phyloP scores from a whole-genome alignment of 805 yeast genomes.

The Metschnikowia chrysomelidarum region DNA sequence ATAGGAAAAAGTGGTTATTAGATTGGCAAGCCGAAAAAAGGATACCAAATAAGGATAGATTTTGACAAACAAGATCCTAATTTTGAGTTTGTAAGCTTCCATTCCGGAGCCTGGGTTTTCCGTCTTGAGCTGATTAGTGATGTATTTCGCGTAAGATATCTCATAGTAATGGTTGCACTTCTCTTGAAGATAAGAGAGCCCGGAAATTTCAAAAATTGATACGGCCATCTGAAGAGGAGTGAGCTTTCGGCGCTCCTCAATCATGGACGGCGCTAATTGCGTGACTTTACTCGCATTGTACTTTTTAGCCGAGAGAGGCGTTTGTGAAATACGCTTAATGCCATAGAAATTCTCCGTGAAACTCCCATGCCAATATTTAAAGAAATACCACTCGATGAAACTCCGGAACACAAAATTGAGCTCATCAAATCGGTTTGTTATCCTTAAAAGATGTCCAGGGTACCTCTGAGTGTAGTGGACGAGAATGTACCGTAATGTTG shows the following conservation, averaged over 20 bases:
- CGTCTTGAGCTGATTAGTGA: constrained; percentile 45
- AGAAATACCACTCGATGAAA: constrained; percentile 65
- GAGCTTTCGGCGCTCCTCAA: constrained; percentile 54
- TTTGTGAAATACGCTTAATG: constrained; percentile 56
- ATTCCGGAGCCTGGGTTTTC: constrained; percentile 20
- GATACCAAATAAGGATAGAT: constrained; percentile 61
- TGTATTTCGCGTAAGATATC: constrained; percentile 54
- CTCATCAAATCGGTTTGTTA: constrained; percentile 77
- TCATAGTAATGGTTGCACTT: constrained; percentile 68
- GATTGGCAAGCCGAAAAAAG: constrained; percentile 44
- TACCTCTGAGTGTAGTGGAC: constrained; percentile 77
- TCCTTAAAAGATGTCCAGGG: constrained; percentile 63
- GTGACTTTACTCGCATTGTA: constrained; percentile 33
- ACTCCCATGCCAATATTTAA: constrained; percentile 75
- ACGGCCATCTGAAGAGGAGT: constrained; percentile 51
- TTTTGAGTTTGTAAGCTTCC: constrained; percentile 29
- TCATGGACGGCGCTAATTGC: constrained; percentile 37
- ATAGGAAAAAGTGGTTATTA: constrained; percentile 60
- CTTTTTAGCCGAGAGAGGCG: constrained; percentile 29
- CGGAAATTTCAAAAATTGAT: constrained; percentile 58
- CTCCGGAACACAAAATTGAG: constrained; percentile 60
- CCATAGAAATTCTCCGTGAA: constrained; percentile 94
- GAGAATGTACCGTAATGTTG: constrained; percentile 75
- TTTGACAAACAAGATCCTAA: constrained; percentile 47
- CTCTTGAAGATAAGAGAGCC: constrained; percentile 65